A percentile compares a stretch with the other conserved stretches of the same genome.
Evolutionary conservation across 495 filamentous ascomycete genomes (phyloP).

Genomic region (Penicillium steckii): DNA sequence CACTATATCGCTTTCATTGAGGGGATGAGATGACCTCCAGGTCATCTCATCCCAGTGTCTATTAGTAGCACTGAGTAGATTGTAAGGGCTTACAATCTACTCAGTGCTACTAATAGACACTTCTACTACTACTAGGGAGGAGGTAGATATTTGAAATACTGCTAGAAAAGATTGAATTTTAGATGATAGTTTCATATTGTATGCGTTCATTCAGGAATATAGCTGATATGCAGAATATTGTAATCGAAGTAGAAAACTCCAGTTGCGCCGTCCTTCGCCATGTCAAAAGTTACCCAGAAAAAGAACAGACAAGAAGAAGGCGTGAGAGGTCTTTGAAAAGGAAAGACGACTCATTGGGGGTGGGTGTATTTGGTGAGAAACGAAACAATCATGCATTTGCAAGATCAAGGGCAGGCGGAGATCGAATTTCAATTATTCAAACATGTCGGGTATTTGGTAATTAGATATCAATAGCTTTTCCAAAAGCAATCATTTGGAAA

Average conservation of each 20-base stretch:
- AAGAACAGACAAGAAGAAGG: neutral
- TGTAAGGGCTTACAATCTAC: no score
- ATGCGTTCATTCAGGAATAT: neutral
- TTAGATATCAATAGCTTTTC: neutral
- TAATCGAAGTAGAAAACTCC: constrained; percentile 1
- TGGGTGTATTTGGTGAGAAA: neutral
- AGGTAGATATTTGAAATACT: neutral
- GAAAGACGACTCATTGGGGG: neutral
- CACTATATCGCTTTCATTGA: no score
- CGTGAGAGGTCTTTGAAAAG: neutral
- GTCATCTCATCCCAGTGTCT: no score
- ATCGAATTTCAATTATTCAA: neutral
- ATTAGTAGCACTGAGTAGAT: no score
- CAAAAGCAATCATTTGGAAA: neutral
- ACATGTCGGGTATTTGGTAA: neutral
- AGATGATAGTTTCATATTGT: neutral
- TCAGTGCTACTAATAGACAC: no score
- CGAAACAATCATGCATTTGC: no score
- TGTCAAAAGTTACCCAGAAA: neutral
- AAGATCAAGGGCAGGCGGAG: no score
- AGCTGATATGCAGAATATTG: constrained; percentile 5
- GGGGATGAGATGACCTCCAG: no score
- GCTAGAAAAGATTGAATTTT: neutral
- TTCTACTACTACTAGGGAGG: neutral
- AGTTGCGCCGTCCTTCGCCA: constrained; percentile 15